Conservation (phyloP, 352 stramenopile species). For the Blastocystis sp. region DNA sequence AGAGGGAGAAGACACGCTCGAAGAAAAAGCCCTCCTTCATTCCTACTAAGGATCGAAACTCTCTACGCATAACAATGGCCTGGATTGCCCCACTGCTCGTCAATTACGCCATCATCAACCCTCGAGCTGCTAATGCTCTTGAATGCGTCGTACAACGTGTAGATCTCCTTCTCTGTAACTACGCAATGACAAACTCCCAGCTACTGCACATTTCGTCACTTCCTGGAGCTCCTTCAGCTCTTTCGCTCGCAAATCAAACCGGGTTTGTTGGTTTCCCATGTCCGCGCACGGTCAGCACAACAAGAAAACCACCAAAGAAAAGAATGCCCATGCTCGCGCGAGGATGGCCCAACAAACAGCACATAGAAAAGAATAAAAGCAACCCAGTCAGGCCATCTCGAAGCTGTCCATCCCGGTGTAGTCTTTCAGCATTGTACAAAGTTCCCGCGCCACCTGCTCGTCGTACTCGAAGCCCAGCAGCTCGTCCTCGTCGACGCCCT, state of each 20-base stretch:
- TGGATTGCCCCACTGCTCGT: conserved; percentile 28
- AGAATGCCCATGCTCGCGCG: no score
- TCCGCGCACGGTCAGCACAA: neutral
- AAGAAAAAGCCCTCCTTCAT: conserved; percentile 69
- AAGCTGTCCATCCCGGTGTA: conserved; percentile 14
- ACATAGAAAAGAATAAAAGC: neutral
- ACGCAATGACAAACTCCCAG: neutral
- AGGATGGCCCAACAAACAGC: neutral
- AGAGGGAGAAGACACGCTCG: conserved; percentile 61
- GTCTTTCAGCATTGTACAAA: neutral
- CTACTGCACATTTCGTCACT: conserved; percentile 28
- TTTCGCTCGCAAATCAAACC: conserved; percentile 37
- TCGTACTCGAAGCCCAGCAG: conserved; percentile 63
- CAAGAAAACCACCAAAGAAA: no score
- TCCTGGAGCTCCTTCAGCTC: conserved; percentile 60
- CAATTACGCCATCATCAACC: conserved; percentile 59
- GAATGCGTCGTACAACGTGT: conserved; percentile 50
- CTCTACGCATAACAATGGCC: neutral
- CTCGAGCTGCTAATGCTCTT: conserved; percentile 43
- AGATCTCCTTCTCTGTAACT: conserved; percentile 61
- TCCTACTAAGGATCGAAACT: conserved; percentile 45
- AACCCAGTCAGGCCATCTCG: conserved; percentile 1
- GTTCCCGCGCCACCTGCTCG: conserved; percentile 5
- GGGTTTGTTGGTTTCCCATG: conserved; percentile 59
- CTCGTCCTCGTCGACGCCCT: conserved; percentile 1